phyloP scores from a whole-genome alignment of 1,284 basidiomycete species.

The Exobasidium rhododendri region DNA sequence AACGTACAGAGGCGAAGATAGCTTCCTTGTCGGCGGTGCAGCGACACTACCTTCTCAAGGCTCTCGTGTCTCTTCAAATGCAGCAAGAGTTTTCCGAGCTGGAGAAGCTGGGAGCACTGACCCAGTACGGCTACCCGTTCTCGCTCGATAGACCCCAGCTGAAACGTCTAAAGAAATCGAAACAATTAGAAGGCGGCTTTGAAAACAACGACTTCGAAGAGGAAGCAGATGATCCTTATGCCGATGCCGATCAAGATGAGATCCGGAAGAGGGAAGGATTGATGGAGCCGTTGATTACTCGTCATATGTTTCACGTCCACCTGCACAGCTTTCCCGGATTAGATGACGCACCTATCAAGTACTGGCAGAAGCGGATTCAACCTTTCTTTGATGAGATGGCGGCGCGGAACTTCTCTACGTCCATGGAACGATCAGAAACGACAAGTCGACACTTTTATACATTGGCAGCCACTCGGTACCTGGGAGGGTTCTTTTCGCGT shows the following conservation, averaged over 20 bases:
- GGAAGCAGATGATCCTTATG: conserved; percentile 40
- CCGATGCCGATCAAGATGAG: conserved; percentile 34
- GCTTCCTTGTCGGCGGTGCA: conserved; percentile 37
- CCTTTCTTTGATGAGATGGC: conserved; percentile 48
- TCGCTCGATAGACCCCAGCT: conserved; percentile 28
- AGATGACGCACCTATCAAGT: conserved; percentile 40
- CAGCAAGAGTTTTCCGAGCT: conserved; percentile 44
- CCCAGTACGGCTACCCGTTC: conserved; percentile 51
- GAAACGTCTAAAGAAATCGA: conserved; percentile 29
- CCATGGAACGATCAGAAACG: conserved; percentile 43
- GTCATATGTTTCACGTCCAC: conserved; percentile 52
- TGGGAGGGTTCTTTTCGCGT: conserved; percentile 47
- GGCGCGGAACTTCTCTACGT: conserved; percentile 41
- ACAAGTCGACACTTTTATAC: conserved; percentile 43
- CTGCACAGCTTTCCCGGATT: conserved; percentile 45
- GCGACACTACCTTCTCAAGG: conserved; percentile 51
- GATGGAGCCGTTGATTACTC: conserved; percentile 45
- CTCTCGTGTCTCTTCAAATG: conserved; percentile 51
- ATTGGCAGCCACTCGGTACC: conserved; percentile 41
- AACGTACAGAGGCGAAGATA: background rate
- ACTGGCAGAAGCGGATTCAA: conserved; percentile 51
- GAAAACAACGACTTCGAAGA: conserved; percentile 29
- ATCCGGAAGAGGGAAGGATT: conserved; percentile 24
- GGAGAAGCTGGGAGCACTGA: conserved; percentile 42
- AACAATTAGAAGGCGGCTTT: conserved; percentile 26